These are phyloP conservation scores for Dryas integrifolia DNA, from an alignment of 331 rosid species.

Conservation along the genomic window DNA sequence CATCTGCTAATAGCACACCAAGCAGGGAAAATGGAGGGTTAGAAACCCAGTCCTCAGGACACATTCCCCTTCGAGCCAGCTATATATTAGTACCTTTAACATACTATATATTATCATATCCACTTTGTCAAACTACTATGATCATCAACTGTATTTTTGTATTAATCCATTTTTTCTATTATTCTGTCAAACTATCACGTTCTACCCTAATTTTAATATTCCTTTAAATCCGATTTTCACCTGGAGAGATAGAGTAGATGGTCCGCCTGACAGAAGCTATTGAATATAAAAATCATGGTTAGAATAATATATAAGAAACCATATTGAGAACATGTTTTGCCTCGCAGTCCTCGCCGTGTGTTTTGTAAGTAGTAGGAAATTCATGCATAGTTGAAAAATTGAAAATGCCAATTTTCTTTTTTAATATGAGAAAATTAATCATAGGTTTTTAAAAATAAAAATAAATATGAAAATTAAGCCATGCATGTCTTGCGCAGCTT, in stretches of 20 bases:
- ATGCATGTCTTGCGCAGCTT: conserved; percentile 16
- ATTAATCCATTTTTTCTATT: neutral
- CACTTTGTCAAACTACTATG: neutral
- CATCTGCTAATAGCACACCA: too few relatives aligned
- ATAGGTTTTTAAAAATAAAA: neutral
- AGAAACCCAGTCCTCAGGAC: too few relatives aligned
- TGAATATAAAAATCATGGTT: neutral
- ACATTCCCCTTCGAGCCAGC: too few relatives aligned
- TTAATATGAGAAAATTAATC: neutral
- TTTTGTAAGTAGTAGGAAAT: conserved; percentile 7
- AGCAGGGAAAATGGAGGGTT: too few relatives aligned
- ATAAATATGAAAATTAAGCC: neutral
- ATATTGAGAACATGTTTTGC: conserved; percentile 15
- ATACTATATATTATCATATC: too few relatives aligned
- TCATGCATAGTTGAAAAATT: conserved; percentile 1
- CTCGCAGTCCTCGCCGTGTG: conserved; percentile 28
- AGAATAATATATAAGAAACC: neutral
- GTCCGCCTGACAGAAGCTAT: conserved; percentile 7
- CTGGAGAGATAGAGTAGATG: conserved; percentile 13
- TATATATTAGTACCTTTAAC: too few relatives aligned
- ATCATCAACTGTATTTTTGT: neutral
- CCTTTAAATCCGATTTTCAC: conserved; percentile 5
- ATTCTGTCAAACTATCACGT: conserved; percentile 8
- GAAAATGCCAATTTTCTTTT: neutral
- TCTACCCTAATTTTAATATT: neutral